Base-by-base conservation (phyloP, 768 basidiomycete genomes). In the Lactifluus hygrophoroides region DNA sequence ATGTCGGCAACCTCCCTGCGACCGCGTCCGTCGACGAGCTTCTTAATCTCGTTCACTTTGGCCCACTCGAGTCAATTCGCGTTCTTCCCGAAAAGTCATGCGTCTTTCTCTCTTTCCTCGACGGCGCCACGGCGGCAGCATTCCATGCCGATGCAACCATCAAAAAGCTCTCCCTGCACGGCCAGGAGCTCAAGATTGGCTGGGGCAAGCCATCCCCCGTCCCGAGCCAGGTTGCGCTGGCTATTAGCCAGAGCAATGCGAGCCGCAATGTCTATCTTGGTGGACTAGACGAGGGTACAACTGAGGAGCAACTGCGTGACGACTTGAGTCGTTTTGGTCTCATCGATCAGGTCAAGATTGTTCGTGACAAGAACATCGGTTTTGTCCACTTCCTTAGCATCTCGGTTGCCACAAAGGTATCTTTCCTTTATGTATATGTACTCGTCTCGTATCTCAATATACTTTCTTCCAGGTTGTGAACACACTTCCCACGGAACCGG, bases 341-440 rank as follows among this genome's bases (percentile, higher is more conserved):
- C 28, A 97, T 99, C 66, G 96, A 99, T 73, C 95, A 98, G 71
- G 94, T 99, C 70, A 99, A 99, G 81, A 97, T 99, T 68, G 96
- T 98, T 51, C 76, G 95, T 61, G 96, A 99, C 76, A 97, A 97
- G 80, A 96, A 96, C 68, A 98, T 98, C 57, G 96, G 94, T 2
- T 99, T 99, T 70, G 94, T 99, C 19, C 96, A 99, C 73, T 98
- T 98, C 77, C 76, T 99, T 68, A 92, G 89, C 70, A 96, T 99
- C 70, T 81, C 88, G 21, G 83, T 90, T 42, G 96, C 96, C 16
- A 94, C 89, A 64, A 97, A 98, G 88, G 92, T 9, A 45, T 28
- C 32, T 0, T 6, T 17, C 32, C 17, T 38, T 16, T 6, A 25
- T n/a, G 34, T 40, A 52, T 54, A 28, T 9, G 38, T 47, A 14